A percentile compares a stretch with the other conserved stretches of the same genome.
phyloP scores from a whole-genome alignment of 2,329 filamentous ascomycete species.

The Xylariaceae sp. region DNA sequence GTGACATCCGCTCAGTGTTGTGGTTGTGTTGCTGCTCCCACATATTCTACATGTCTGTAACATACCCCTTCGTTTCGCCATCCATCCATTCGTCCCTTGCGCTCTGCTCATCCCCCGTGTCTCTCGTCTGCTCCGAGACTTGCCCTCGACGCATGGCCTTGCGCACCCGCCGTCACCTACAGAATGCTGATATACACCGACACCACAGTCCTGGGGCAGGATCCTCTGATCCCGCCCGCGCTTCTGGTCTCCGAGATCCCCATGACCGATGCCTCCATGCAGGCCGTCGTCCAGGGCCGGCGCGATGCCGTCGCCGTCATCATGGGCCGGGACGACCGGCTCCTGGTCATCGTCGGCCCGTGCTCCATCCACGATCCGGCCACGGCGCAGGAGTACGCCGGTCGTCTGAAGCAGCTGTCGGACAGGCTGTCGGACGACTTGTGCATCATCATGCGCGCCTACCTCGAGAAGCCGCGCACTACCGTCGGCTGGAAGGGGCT shows the following conservation, averaged over 20 bases:
- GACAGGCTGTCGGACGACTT: slow-evolving; percentile 77
- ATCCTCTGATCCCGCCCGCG: slow-evolving; percentile 83
- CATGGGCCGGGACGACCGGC: slow-evolving; percentile 71
- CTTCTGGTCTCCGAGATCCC: slow-evolving; percentile 83
- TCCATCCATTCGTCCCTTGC: too few relatives aligned
- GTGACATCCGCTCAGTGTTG: slow-evolving; percentile 11
- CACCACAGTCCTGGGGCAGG: slow-evolving; percentile 75
- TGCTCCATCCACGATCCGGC: slow-evolving; percentile 96
- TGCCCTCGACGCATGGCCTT: neutral
- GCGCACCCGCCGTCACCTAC: neutral
- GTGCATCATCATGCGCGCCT: slow-evolving; percentile 93
- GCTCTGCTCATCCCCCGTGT: too few relatives aligned
- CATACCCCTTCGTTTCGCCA: neutral
- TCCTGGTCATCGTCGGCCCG: slow-evolving; percentile 89
- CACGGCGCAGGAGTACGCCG: slow-evolving; percentile 81
- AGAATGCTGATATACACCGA: slow-evolving; percentile 23
- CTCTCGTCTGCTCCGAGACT: too few relatives aligned
- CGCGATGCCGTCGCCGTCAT: slow-evolving; percentile 66
- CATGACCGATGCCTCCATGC: slow-evolving; percentile 51
- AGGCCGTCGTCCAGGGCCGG: slow-evolving; percentile 65
- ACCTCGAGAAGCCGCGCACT: slow-evolving; percentile 97
- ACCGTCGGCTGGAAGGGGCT: slow-evolving; percentile 99
- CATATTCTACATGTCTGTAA: neutral
- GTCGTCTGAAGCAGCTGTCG: slow-evolving; percentile 66
- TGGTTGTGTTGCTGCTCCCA: neutral